Evolutionary conservation across 2,329 filamentous ascomycete genomes (phyloP), one percentile per base, ranked within the genome.

Genomic region (Apiospora pterosperma): DNA sequence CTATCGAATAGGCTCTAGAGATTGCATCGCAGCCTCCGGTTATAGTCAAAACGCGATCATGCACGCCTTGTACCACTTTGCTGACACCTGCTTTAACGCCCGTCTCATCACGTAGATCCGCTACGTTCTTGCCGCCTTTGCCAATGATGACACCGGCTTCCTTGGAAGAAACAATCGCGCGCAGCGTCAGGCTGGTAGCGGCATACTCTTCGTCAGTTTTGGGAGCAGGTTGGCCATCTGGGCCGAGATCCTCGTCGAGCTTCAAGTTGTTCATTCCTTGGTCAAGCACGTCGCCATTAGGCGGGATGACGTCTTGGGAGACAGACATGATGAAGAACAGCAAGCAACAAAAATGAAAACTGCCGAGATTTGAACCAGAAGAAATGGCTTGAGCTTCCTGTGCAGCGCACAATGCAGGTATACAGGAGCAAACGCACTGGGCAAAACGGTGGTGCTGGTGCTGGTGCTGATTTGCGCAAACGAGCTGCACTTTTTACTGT

Each of bases 81-180:
- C 94, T 97, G 69, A 99, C 96, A 70, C 96, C 96, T 67, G 96
- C 96, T 81, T 96, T 97, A 73, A 99, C 96, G 66, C 95, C 96
- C 70, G 96, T 99, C 82, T 98, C 95, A 74, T 99, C 95, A 76
- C 96, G 91, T 68, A 99, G 86, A 75, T 98, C 95, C 59, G 96
- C 96, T 63, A 99, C 96, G 75, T 99, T 98, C 86, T 98, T 97
- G 76, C 96, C 96, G 65, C 91, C 93, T 83, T 99, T 99, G 79
- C 96, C 96, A 79, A 99, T 99, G 79, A 99, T 98, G 74, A 99
- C 93, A 76, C 96, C 96, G 66, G 96, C 96, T 81, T 99, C 96
- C 83, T 98, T 98, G 78, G 96, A 97, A 38, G 96, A 97, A 71
- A 99, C 96, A 77, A 99, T 97, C 72, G 96, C 96, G 77, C 96